Conservation (phyloP, 352 stramenopile species). For the Pythium dissotocum region DNA sequence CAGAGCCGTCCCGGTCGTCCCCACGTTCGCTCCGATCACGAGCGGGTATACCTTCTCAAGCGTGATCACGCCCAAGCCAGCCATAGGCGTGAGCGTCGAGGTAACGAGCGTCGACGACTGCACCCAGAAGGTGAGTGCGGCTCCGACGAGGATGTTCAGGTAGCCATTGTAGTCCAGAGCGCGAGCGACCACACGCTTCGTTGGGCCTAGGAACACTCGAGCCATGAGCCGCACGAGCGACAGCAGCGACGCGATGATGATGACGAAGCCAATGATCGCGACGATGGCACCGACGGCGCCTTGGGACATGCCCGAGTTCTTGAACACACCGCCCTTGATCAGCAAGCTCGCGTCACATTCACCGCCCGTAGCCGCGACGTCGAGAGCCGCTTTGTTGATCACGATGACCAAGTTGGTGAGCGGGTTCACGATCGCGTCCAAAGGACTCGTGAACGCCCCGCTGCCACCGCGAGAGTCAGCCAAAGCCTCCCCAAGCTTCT, state of each 20-base stretch:
- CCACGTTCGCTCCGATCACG: conserved; percentile 83
- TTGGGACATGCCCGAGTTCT: conserved; percentile 15
- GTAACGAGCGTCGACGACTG: conserved; percentile 81
- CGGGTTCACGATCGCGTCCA: conserved; percentile 24
- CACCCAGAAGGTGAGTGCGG: conserved; percentile 68
- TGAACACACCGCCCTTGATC: conserved; percentile 17
- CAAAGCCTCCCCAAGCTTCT: conserved; percentile 30
- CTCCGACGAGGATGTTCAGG: conserved; percentile 67
- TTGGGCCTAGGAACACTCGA: conserved; percentile 51
- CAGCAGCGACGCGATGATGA: conserved; percentile 26
- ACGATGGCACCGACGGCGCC: conserved; percentile 21
- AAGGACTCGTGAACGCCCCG: conserved; percentile 18
- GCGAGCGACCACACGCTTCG: conserved; percentile 70
- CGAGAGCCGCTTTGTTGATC: conserved; percentile 16
- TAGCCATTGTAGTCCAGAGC: conserved; percentile 76
- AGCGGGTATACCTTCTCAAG: conserved; percentile 79
- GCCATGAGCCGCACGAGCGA: conserved; percentile 32
- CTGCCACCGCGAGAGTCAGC: neutral
- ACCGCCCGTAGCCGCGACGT: conserved; percentile 4
- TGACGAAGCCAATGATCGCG: conserved; percentile 20
- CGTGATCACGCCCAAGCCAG: conserved; percentile 58
- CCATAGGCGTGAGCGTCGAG: conserved; percentile 72
- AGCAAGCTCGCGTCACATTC: conserved; percentile 4
- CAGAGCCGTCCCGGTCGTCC: conserved; percentile 73
- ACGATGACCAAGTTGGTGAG: conserved; percentile 15